Evolutionary conservation across 2,329 filamentous ascomycete species (phyloP).

Genomic region (Tolypocladium endophyticum): DNA sequence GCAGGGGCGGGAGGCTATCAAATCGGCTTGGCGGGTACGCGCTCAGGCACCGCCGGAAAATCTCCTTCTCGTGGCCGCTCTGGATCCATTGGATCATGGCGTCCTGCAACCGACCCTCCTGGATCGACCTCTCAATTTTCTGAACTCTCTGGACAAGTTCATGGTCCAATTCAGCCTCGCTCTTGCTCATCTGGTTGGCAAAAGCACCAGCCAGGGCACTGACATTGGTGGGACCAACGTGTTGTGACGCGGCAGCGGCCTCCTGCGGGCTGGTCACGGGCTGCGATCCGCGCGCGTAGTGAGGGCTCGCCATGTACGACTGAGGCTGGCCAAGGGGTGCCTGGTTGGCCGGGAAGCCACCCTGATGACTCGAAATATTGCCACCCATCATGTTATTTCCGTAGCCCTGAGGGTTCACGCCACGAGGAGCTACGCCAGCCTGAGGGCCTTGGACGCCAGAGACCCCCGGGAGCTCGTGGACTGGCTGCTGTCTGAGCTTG

Average conservation of each 20-base stretch:
- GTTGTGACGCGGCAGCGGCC: conserved; percentile 18
- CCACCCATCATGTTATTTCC: conserved; percentile 12
- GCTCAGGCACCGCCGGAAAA: conserved; percentile 41
- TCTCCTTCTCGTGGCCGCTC: conserved; percentile 48
- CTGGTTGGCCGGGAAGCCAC: conserved; percentile 23
- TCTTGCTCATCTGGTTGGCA: conserved; percentile 22
- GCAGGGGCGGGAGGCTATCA: conserved; percentile 46
- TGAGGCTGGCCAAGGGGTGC: conserved; percentile 16
- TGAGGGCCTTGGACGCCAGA: conserved; percentile 12
- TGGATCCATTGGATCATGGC: conserved; percentile 60
- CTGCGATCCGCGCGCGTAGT: conserved; percentile 22
- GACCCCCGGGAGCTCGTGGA: conserved; percentile 29
- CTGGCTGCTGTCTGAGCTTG: conserved; percentile 42
- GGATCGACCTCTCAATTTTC: conserved; percentile 52
- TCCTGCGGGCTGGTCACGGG: conserved; percentile 22
- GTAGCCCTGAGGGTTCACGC: conserved; percentile 16
- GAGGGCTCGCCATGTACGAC: conserved; percentile 23
- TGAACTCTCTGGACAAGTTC: conserved; percentile 47
- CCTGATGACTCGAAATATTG: conserved; percentile 17
- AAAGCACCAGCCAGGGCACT: conserved; percentile 23
- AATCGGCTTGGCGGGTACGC: conserved; percentile 31
- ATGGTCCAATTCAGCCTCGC: conserved; percentile 24
- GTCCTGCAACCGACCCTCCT: conserved; percentile 48
- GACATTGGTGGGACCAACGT: conserved; percentile 20
- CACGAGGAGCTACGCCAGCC: conserved; percentile 10